Evolutionary conservation across 1,284 basidiomycete genomes (phyloP), one percentile per base, ranked within the genome.

Genomic region (Mycosarcoma maydis): DNA sequence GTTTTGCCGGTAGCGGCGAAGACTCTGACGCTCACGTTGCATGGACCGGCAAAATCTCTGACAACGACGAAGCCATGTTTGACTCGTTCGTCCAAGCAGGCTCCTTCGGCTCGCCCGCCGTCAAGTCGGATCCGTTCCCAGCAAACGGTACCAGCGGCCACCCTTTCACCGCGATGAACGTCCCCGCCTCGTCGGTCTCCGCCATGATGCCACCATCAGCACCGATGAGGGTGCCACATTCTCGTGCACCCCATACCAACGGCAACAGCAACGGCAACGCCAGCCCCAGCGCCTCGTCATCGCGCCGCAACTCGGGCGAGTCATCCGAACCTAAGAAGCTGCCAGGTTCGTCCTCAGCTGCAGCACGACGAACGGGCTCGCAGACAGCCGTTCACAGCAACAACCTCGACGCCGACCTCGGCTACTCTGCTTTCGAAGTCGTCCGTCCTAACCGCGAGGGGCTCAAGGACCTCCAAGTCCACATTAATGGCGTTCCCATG

Each of bases 401-500:
- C 55, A 75, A 68, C 20, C 55, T 76, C n/a, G 78, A 80, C 24
- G 60, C 66, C 5, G 71, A 77, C 22, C 58, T 81, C 2, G 65
- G 60, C 11, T 71, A 66, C 47, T 78, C 78, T 4, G 65, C 79
- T 4, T 59, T 59, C 38, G 47, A 61, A 19, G 54, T 80, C 13
- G 65, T 77, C 3, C 69, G 70, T 10, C 80, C 80, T 6, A 41
- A 52, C 11, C 56, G 62, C n/a, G 46, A 70, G 37, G 58, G 66
- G 17, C 72, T 81, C 38, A 60, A 61, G 13, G 67, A 76, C 36
- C 69, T 76, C 5, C 77, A 82, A 37, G 71, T 84, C 3, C 78
- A 92, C 79, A 88, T 93, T 32, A 90, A 92, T 34, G 92, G 89
- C 73, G 87, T 96, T 37, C 92, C 92, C 9, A 87, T 89, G 71